These are phyloP conservation scores for Candida maris DNA, from an alignment of 805 yeast species.

Conservation along the genomic window DNA sequence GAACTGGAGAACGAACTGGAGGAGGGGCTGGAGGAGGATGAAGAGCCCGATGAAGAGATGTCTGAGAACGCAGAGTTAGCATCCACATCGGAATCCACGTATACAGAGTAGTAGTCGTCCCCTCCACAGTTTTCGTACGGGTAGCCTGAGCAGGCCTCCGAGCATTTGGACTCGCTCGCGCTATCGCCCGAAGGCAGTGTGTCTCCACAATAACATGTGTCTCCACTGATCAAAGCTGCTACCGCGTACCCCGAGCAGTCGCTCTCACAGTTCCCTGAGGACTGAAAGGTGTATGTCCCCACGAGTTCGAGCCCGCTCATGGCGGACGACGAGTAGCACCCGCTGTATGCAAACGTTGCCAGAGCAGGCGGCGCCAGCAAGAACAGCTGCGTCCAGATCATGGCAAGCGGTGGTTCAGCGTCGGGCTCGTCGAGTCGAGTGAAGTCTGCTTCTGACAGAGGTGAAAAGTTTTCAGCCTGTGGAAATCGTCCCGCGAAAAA, in stretches of 20 bases:
- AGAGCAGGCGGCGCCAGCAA: conserved; percentile 1
- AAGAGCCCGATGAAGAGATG: conserved; percentile 9
- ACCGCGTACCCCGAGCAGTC: conserved; percentile 46
- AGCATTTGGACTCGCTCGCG: conserved; percentile 38
- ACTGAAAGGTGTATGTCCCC: conserved; percentile 55
- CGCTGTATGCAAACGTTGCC: conserved; percentile 22
- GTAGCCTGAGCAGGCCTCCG: conserved; percentile 55
- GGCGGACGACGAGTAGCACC: conserved; percentile 28
- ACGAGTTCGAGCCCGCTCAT: conserved; percentile 32
- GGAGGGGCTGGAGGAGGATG: conserved; percentile 15
- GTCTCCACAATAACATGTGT: conserved; percentile 66
- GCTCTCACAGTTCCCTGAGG: conserved; percentile 55
- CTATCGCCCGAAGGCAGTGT: conserved; percentile 29
- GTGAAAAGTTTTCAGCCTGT: no score
- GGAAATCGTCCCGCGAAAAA: no score
- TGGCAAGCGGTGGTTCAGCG: no score
- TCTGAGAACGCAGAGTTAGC: conserved; percentile 12
- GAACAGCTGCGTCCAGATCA: neutral
- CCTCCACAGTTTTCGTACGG: conserved; percentile 62
- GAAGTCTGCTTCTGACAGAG: no score
- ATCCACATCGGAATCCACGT: conserved; percentile 27
- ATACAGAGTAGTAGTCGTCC: conserved; percentile 46
- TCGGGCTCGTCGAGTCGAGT: no score
- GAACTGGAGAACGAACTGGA: conserved; percentile 13
- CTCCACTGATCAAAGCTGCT: conserved; percentile 52